phyloP scores from a whole-genome alignment of 805 yeast species.

The Grigorovia humatica region DNA sequence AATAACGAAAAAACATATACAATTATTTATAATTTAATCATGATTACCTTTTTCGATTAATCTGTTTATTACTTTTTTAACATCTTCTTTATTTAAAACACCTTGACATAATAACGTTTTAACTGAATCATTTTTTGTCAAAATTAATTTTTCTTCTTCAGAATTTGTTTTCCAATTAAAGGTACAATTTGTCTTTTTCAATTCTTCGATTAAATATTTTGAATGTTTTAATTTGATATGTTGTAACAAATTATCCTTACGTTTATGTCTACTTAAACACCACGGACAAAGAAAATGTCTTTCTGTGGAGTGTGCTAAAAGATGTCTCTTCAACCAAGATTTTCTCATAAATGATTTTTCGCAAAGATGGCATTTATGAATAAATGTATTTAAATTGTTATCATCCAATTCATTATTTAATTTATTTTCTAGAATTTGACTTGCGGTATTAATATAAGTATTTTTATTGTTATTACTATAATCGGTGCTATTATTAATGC shows the following conservation, averaged over 20 bases:
- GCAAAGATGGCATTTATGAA: conserved; percentile 25
- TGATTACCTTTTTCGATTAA: conserved; percentile 10
- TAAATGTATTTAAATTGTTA: not conserved
- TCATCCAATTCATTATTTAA: not conserved
- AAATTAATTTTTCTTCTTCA: conserved; percentile 1
- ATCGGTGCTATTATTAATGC: not conserved
- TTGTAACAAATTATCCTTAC: conserved; percentile 27
- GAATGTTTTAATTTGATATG: conserved; percentile 28
- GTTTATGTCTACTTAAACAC: conserved; percentile 27
- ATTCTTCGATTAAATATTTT: conserved; percentile 16
- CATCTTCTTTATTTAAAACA: conserved; percentile 21
- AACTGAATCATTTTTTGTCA: conserved; percentile 7
- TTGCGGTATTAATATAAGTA: not conserved
- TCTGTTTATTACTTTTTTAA: conserved; percentile 17
- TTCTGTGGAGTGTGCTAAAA: conserved; percentile 24
- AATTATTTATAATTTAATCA: not conserved
- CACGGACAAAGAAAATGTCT: conserved; percentile 26
- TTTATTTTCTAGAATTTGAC: not conserved
- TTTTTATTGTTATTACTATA: not conserved
- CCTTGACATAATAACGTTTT: conserved; percentile 19
- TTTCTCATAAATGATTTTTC: conserved; percentile 24
- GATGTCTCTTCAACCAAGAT: conserved; percentile 29
- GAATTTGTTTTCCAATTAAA: conserved; percentile 3
- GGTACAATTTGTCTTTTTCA: conserved; percentile 5
- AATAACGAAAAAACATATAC: not conserved